phyloP scores from a whole-genome alignment of 352 stramenopile species.

The Phytophthora pistaciae region DNA sequence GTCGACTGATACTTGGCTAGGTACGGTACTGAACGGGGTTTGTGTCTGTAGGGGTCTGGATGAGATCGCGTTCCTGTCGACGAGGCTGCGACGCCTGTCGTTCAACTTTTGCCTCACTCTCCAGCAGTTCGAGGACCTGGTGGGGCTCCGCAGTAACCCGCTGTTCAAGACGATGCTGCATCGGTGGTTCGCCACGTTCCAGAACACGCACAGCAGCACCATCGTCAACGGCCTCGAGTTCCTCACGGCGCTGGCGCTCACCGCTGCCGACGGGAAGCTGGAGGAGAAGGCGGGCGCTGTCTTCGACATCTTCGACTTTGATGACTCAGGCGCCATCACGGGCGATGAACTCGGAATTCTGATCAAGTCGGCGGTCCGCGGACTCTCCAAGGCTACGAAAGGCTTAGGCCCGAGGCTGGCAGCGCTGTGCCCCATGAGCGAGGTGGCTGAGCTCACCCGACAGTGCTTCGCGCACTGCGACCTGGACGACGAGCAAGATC shows the following conservation, averaged over 20 bases:
- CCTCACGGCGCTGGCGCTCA: constrained; percentile 65
- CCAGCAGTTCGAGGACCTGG: constrained; percentile 74
- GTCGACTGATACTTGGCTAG: not conserved
- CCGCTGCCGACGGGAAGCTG: constrained; percentile 56
- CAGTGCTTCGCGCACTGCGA: constrained; percentile 77
- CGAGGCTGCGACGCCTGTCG: constrained; percentile 59
- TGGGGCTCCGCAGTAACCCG: constrained; percentile 61
- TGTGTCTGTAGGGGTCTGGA: constrained; percentile 45
- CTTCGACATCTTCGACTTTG: constrained; percentile 85
- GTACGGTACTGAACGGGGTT: not conserved
- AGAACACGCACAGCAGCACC: constrained; percentile 70
- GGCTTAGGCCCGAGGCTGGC: constrained; percentile 65
- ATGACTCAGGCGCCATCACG: constrained; percentile 71
- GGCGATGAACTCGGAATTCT: constrained; percentile 80
- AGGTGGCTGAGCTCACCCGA: constrained; percentile 62
- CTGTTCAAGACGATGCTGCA: constrained; percentile 65
- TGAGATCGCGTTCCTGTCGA: constrained; percentile 69
- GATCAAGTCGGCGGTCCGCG: constrained; percentile 74
- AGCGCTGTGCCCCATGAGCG: constrained; percentile 64
- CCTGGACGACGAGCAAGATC: constrained; percentile 73
- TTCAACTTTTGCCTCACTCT: constrained; percentile 82
- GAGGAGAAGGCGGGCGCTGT: constrained; percentile 67
- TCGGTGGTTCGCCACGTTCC: constrained; percentile 72
- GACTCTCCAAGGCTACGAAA: constrained; percentile 72
- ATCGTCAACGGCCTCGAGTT: constrained; percentile 80